Percentiles rank a stretch among this genome's conserved stretches.
These are phyloP conservation scores for Kwoniella dendrophila DNA, from an alignment of 768 basidiomycete genomes.

Conservation along the genomic window DNA sequence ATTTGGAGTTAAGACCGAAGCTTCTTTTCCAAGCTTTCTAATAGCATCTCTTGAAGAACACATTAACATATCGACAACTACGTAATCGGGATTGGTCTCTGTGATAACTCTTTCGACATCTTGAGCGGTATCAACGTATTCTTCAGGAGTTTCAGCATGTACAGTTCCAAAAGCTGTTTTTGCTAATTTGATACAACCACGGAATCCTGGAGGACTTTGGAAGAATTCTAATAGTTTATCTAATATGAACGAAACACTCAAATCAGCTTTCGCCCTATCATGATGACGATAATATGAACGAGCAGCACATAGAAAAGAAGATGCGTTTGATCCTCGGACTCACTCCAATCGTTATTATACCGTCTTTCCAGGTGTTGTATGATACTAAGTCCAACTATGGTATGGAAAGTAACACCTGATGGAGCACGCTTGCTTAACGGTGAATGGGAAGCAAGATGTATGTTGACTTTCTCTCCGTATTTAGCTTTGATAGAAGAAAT, in stretches of 20 bases:
- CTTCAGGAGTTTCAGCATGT: constrained; percentile 16
- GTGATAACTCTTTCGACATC: constrained; percentile 4
- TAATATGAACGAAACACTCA: neutral
- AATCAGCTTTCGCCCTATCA: neutral
- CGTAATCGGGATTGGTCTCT: constrained; percentile 22
- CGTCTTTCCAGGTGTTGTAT: neutral
- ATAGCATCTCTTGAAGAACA: constrained; percentile 26
- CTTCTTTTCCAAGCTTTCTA: neutral
- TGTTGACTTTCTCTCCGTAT: constrained; percentile 18
- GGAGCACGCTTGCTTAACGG: constrained; percentile 3
- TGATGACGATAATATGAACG: neutral
- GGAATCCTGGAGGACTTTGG: neutral
- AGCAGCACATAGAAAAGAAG: too few relatives aligned
- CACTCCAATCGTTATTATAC: neutral
- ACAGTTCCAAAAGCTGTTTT: neutral
- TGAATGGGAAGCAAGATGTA: constrained; percentile 20
- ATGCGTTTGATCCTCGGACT: too few relatives aligned
- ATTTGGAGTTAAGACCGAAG: constrained; percentile 28
- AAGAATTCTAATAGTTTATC: neutral
- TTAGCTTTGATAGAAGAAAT: constrained; percentile 22
- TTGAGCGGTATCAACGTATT: constrained; percentile 28
- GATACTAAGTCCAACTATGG: constrained; percentile 9
- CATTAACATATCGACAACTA: constrained; percentile 23
- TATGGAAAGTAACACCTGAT: constrained; percentile 18
- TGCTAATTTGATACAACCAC: neutral